Evolutionary conservation across 495 filamentous ascomycete species (phyloP).

Genomic region (Trichoderma parareesei): DNA sequence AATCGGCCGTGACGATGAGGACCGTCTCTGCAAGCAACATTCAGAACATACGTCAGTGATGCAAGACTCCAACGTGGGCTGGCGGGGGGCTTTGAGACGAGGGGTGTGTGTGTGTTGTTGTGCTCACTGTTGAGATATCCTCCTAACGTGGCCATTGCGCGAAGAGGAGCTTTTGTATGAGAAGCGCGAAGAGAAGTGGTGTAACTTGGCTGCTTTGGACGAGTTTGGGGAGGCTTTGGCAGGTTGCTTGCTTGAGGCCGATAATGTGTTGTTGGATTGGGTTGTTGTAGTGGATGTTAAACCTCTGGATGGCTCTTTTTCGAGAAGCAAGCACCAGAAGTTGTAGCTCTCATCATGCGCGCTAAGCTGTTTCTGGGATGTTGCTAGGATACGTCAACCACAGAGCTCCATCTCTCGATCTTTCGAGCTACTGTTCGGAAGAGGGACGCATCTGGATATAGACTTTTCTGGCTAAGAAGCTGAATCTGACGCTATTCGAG

Average conservation of each 20-base stretch:
- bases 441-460: too few species aligned
- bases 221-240: background rate
- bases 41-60: background rate
- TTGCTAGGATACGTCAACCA: background rate
- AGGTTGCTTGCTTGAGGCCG: background rate
- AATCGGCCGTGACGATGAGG: constrained; percentile 84
- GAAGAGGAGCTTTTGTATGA: background rate
- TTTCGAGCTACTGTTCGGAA: too few species aligned
- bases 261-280: background rate
- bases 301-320: background rate
- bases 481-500: too few species aligned
- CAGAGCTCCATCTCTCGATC: too few species aligned
- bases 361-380: constrained; percentile 3
- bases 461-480: too few species aligned
- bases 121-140: constrained; percentile 12
- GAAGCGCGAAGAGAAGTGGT: background rate
- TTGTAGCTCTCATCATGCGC: background rate
- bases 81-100: constrained; percentile 1
- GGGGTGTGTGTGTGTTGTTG: background rate
- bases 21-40: constrained; percentile 61
- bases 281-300: too few species aligned
- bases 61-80: background rate
- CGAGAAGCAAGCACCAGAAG: background rate
- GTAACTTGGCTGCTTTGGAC: too few species aligned
- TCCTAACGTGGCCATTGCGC: constrained; percentile 11